A percentile compares a stretch with the other conserved stretches of the same genome.
Evolutionary conservation across 208 protist genomes (phyloP).

Genomic region (Leishmania aethiopica): DNA sequence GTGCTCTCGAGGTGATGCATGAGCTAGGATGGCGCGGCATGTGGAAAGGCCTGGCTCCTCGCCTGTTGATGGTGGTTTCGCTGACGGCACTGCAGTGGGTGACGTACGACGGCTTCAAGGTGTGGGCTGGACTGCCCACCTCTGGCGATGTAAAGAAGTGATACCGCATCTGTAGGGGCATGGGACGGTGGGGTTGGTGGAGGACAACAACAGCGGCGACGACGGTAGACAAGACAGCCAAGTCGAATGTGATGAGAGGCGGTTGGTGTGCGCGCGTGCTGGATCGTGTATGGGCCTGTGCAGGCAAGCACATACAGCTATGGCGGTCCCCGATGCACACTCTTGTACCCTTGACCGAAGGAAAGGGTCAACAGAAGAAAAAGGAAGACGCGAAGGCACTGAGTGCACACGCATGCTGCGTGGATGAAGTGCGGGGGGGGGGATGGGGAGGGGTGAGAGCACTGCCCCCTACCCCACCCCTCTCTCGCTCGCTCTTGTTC

Average conservation of each 20-base stretch:
- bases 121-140: slow-evolving; percentile 60
- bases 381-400: neutral
- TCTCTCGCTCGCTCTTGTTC: neutral
- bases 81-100: slow-evolving; percentile 96
- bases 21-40: slow-evolving; percentile 53
- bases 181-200: neutral
- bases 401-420: neutral
- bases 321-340: neutral
- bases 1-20: slow-evolving; percentile 22
- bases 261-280: neutral
- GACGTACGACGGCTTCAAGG: slow-evolving; percentile 93
- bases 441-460: neutral
- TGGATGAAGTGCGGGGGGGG: neutral
- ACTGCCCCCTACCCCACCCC: neutral
- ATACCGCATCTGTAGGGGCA: neutral
- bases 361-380: neutral
- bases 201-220: neutral
- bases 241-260: neutral
- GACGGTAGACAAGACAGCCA: neutral
- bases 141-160: slow-evolving; percentile 27
- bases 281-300: neutral
- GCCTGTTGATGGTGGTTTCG: slow-evolving; percentile 93
- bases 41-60: slow-evolving; percentile 86
- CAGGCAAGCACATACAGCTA: neutral
- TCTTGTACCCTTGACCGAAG: neutral